Conservation (phyloP, 2,329 filamentous ascomycete genomes). For the Alternaria triticina region DNA sequence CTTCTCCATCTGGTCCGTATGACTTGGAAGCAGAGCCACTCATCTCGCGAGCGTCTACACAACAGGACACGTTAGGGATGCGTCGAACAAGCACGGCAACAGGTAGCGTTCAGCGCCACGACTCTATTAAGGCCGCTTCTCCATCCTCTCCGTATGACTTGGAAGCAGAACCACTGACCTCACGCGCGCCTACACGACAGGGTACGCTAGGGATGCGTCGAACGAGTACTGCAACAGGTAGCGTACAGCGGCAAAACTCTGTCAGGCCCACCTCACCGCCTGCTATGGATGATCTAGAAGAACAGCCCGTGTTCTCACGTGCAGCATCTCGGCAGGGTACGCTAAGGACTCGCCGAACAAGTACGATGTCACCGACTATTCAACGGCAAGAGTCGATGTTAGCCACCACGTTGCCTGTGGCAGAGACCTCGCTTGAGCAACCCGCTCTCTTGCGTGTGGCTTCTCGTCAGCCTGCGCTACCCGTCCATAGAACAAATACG, state of each 20-base stretch:
- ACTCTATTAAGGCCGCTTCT: not conserved
- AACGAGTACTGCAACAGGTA: not conserved
- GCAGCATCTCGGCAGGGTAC: not conserved
- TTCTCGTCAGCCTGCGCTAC: not conserved
- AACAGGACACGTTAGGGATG: not conserved
- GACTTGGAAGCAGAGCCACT: not conserved
- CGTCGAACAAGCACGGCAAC: not conserved
- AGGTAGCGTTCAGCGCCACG: not conserved
- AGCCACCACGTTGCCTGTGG: not conserved
- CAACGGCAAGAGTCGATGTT: not conserved
- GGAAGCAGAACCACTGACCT: not conserved
- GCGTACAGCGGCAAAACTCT: not conserved
- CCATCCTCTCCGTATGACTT: constrained; percentile 9
- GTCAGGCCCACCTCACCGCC: not conserved
- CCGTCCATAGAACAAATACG: not conserved
- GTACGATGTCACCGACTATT: not conserved
- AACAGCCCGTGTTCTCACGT: not conserved
- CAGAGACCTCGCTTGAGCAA: not conserved
- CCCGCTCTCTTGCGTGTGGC: not conserved
- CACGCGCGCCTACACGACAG: not conserved
- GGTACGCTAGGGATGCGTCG: not conserved
- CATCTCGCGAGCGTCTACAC: not conserved
- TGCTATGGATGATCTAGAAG: constrained; percentile 8
- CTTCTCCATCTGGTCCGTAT: not conserved
- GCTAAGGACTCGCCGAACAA: not conserved